Evolutionary conservation across 2,329 filamentous ascomycete species (phyloP), one percentile per base, ranked within the genome.

Genomic region (Calonectria pseudoreteaudii): DNA sequence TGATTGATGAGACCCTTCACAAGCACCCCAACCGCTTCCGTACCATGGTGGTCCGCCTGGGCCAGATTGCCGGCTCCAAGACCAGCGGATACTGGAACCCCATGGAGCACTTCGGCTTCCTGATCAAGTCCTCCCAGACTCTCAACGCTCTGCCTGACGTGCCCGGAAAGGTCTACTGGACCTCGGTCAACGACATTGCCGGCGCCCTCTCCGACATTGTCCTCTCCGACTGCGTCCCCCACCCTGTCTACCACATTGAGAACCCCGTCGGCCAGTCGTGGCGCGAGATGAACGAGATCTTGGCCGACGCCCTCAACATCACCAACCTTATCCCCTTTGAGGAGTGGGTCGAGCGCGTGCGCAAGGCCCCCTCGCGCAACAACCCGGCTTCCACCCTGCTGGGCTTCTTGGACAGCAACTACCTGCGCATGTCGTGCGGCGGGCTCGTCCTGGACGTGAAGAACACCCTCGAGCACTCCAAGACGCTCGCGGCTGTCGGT

Each of bases 21-120:
- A 76, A 74, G 41, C 66, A 75, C 10, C 70, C 77, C 1, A n/a
- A 31, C 2, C 75, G 77, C 0, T 78, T 78, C 70, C 77, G 77
- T 7, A 71, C 75, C 0, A 78, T 78, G 77, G 71, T 74, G 1
- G 77, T 78, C 4, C 74, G 77, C 26, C 75, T 78, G 2, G 77
- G 77, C 3, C 77, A 78, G 49, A 78, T 78, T 2, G 77, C 77
- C 11, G 77, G 77, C 1, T 78, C 77, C 2, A 78, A 78, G 49
- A 79, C 77, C 0, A 78, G 77, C 14, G 77, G 77, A 0, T 78
- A 79, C 38, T 78, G 77, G 77, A 78, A 78, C 67, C 77, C 77
- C 0, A 79, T 78, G 77, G 77, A 78, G 18, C 77, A 78, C 28
- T 78, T 78, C 8, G 77, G 77, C 0, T 79, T 79, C n/a, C 52